Base-by-base conservation (phyloP, 306 rosid genomes). In the Ziziphus jujuba region DNA sequence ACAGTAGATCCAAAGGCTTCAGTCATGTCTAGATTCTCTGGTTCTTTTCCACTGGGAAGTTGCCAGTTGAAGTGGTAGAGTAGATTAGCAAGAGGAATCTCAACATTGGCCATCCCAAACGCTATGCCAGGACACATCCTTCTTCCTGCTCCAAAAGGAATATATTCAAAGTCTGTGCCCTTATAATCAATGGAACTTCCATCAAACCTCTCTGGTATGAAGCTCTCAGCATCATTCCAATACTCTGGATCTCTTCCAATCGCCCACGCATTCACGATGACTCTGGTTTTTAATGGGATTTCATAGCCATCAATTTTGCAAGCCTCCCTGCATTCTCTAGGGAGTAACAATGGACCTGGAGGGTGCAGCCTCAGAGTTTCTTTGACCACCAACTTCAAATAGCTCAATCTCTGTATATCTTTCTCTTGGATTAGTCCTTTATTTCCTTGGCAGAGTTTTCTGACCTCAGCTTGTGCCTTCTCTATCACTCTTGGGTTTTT, bases 311-410 rank as follows among this genome's bases (percentile, higher is more conserved):
- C 61, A 24, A 56, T 56, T 56, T 56, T 28, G 38, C 61, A 56
- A 0, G 61, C n/a, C 19, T 56, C 67, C 31, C 35, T 63, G 36
- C 34, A 23, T 23, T 40, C 31, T 22, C 67, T 45, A 31, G 67
- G 24, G 33, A 28, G 33, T 24, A 25, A 56, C 67, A 44, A 20
- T 15, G 55, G 36, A 14, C 7, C 28, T 16, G 59, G 58, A 65
- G 69, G 69, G 58, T 49, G 69, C 2, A 65, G 28, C 57, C 48
- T 25, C 15, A 65, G 28, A 20, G 69, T 50, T 50, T 65, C 69
- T 24, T 65, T 65, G 22, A 65, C 49, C 3, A 65, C 58, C 24
- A 34, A 17, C 63, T 56, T 56, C 61, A 56, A 28, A 28, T 56
- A 56, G 25, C 19, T 17, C 11, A 56, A 36, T 12, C 25, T 56